Evolutionary conservation across 2,329 filamentous ascomycete genomes (phyloP).

Genomic region (Myriosclerotinia scirpicola): DNA sequence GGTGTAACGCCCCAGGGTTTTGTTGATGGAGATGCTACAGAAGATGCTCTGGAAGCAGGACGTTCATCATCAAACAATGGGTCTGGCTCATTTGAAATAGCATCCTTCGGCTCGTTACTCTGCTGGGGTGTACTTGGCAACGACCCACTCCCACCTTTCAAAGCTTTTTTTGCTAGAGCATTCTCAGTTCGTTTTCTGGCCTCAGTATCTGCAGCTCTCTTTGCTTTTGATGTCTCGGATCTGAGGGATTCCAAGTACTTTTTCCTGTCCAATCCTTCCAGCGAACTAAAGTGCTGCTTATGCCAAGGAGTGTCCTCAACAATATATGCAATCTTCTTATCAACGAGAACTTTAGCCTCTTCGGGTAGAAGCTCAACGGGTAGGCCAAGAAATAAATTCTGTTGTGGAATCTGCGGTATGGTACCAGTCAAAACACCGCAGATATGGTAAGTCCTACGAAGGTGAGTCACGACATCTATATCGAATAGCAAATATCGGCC

Average conservation of each 20-base stretch:
- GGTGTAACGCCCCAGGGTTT: slow-evolving; percentile 44
- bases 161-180: slow-evolving; percentile 36
- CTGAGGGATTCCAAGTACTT: slow-evolving; percentile 61
- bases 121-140: slow-evolving; percentile 21
- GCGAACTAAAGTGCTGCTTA: slow-evolving; percentile 58
- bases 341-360: slow-evolving; percentile 79
- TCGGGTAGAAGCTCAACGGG: slow-evolving; percentile 89
- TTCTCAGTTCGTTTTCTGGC: slow-evolving; percentile 33
- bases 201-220: slow-evolving; percentile 42
- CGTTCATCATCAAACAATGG: slow-evolving; percentile 36
- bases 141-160: slow-evolving; percentile 28
- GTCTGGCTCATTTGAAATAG: slow-evolving; percentile 22
- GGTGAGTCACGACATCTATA: slow-evolving; percentile 71
- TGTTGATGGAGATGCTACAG: slow-evolving; percentile 26
- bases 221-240: slow-evolving; percentile 48
- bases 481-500: slow-evolving; percentile 89
- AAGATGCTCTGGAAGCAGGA: slow-evolving; percentile 42
- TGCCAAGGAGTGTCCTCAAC: slow-evolving; percentile 78
- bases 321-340: slow-evolving; percentile 73
- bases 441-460: slow-evolving; percentile 79
- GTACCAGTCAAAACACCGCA: slow-evolving; percentile 84
- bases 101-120: slow-evolving; percentile 6
- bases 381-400: slow-evolving; percentile 89
- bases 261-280: slow-evolving; percentile 57
- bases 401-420: slow-evolving; percentile 87